Evolutionary conservation across 2,329 filamentous ascomycete genomes (phyloP), one percentile per base, ranked within the genome.

Genomic region (Claviceps africana): DNA sequence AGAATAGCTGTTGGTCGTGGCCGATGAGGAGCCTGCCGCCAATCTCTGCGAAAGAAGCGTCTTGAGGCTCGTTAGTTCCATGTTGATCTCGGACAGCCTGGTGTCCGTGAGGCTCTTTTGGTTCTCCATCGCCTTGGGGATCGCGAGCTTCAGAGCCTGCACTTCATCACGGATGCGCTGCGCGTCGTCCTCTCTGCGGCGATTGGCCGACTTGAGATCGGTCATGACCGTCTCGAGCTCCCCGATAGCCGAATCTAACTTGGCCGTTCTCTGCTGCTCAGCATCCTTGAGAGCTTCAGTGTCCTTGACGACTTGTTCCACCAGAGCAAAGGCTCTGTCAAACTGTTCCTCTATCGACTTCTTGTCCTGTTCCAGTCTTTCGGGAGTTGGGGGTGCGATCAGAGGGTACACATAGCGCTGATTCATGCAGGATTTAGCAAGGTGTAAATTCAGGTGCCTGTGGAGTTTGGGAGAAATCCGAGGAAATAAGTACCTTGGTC

Each of bases 331-430:
- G 2, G 91, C 88, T 61, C 86, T 87, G 60, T 93, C 86, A 67
- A 98, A 98, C 54, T 91, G 86, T 57, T 90, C 89, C 65, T 97
- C 90, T 53, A 98, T 90, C 40, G 82, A 81, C 56, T 88, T 82
- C 70, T 98, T 98, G 67, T 98, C 93, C 65, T 94, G 85, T 63
- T 96, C 88, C 10, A 98, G 75, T 64, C 95, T 89, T 53, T 94
- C 89, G 10, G 89, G 88, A 1, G 93, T 98, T 1, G 93, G 93
- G 4, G 93, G 94, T 13, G 90, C 85, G 55, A 98, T 88, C 30
- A 98, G 74, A 43, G 93, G 93, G 57, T 86, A 81, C 53, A 98
- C 82, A 62, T 98, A 98, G 62, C 93, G 87, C 81, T 94, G 60
- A 45, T 42, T 30, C 11, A 35, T 8, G 8, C 9, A 19, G 6